Evolutionary conservation across 139 green algal genomes (phyloP).

Genomic region (Chlorella sp.): DNA sequence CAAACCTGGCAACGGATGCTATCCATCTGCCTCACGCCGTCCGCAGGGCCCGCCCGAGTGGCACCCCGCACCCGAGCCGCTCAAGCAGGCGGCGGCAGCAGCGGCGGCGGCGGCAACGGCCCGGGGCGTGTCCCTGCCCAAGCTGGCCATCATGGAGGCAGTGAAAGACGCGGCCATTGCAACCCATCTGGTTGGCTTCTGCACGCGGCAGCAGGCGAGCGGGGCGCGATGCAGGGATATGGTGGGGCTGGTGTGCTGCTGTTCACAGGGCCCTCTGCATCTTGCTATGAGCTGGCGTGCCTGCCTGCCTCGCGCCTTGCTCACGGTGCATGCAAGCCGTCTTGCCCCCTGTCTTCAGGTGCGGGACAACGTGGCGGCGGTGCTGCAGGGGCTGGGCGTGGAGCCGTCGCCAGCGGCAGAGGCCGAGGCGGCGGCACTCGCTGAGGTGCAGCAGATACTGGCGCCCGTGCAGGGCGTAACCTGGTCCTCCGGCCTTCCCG

Average conservation of each 20-base stretch:
- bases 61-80: conserved; percentile 85
- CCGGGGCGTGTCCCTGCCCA: conserved; percentile 59
- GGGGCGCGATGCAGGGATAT: not conserved
- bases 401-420: conserved; percentile 16
- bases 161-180: conserved; percentile 67
- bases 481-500: conserved; percentile 77
- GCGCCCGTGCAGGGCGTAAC: conserved; percentile 64
- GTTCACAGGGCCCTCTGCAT: too few species aligned
- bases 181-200: conserved; percentile 85
- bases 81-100: conserved; percentile 64
- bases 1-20: too few species aligned
- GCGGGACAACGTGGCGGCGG: conserved; percentile 63
- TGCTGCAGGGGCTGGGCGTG: conserved; percentile 58
- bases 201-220: conserved; percentile 52
- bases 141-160: conserved; percentile 71
- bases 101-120: conserved; percentile 59
- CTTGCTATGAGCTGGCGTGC: too few species aligned
- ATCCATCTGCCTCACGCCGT: not conserved
- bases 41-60: conserved; percentile 82
- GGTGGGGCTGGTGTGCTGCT: not conserved
- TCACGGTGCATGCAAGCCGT: not conserved
- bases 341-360: conserved; percentile 50
- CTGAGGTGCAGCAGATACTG: conserved; percentile 68
- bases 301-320: not conserved
- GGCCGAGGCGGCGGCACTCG: conserved; percentile 42